phyloP scores from a whole-genome alignment of 1,139 yeast genomes.

The Sugiyamaella japonica region DNA sequence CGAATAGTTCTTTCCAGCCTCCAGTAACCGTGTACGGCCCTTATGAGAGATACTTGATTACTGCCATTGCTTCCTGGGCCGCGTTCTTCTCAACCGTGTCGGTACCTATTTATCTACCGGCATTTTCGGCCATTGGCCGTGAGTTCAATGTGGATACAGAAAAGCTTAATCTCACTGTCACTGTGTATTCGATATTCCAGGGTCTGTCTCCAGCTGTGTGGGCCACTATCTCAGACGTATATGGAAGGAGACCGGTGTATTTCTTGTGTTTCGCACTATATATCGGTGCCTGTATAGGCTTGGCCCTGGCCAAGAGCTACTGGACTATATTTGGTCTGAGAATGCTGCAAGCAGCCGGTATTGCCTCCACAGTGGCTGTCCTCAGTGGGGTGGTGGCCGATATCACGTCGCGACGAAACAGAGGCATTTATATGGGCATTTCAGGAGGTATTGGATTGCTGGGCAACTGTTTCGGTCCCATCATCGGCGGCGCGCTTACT shows the following conservation, averaged over 20 bases:
- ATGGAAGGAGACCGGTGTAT: slow-evolving; percentile 69
- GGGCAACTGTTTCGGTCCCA: slow-evolving; percentile 76
- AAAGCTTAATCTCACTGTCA: slow-evolving; percentile 63
- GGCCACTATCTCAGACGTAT: slow-evolving; percentile 59
- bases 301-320: slow-evolving; percentile 57
- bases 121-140: slow-evolving; percentile 53
- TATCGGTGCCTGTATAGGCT: slow-evolving; percentile 57
- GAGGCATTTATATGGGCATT: slow-evolving; percentile 67
- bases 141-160: slow-evolving; percentile 56
- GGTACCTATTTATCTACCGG: slow-evolving; percentile 73
- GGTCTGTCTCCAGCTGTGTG: slow-evolving; percentile 67
- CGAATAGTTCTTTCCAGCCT: slow-evolving; percentile 11
- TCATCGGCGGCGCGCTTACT: slow-evolving; percentile 68
- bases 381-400: slow-evolving; percentile 70
- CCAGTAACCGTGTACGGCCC: slow-evolving; percentile 42
- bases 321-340: slow-evolving; percentile 57
- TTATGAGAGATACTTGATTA: slow-evolving; percentile 43
- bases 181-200: slow-evolving; percentile 68
- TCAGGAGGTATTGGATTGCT: slow-evolving; percentile 62
- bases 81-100: slow-evolving; percentile 67
- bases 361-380: slow-evolving; percentile 69
- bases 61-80: slow-evolving; percentile 46
- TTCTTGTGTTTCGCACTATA: slow-evolving; percentile 54
- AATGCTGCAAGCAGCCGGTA: slow-evolving; percentile 67
- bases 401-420: slow-evolving; percentile 55